Evolutionary conservation across 2,329 filamentous ascomycete species (phyloP).

Genomic region (Gliomastix tumulicola): DNA sequence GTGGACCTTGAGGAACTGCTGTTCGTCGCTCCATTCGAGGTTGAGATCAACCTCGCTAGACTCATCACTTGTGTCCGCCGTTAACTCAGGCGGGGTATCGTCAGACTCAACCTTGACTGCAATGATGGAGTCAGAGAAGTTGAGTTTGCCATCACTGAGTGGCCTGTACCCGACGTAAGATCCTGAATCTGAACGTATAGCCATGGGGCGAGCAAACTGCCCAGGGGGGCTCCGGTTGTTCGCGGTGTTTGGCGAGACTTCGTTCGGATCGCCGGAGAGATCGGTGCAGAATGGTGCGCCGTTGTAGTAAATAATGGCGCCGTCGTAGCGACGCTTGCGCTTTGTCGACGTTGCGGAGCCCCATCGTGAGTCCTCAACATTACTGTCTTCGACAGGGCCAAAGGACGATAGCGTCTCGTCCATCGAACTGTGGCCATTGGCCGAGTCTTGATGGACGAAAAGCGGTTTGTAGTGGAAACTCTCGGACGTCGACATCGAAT

Average conservation of each 20-base stretch:
- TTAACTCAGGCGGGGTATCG: conserved; percentile 17
- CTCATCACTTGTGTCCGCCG: conserved; percentile 24
- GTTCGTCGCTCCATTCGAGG: conserved; percentile 36
- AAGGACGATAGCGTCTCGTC: conserved; percentile 44
- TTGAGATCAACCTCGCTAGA: conserved; percentile 33
- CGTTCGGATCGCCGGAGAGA: conserved; percentile 59
- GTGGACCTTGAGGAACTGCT: conserved; percentile 27
- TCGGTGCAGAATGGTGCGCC: conserved; percentile 77
- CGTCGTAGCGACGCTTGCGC: conserved; percentile 53
- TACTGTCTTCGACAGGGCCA: conserved; percentile 39
- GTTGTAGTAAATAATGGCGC: conserved; percentile 78
- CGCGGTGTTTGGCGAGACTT: conserved; percentile 38
- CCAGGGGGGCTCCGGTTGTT: conserved; percentile 15
- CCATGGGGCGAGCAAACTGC: conserved; percentile 17
- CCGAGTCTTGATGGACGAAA: conserved; percentile 44
- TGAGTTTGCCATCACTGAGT: conserved; percentile 28
- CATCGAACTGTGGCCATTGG: conserved; percentile 36
- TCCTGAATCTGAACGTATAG: conserved; percentile 39
- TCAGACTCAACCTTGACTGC: conserved; percentile 19
- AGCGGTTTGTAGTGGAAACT: conserved; percentile 59
- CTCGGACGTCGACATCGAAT: conserved; percentile 29
- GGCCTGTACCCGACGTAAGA: conserved; percentile 42
- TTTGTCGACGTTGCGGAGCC: conserved; percentile 38
- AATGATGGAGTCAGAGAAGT: conserved; percentile 12
- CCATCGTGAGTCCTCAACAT: conserved; percentile 38